These are phyloP conservation scores for Klebsormidium nitens DNA, from an alignment of 139 green algal species.

Conservation along the genomic window DNA sequence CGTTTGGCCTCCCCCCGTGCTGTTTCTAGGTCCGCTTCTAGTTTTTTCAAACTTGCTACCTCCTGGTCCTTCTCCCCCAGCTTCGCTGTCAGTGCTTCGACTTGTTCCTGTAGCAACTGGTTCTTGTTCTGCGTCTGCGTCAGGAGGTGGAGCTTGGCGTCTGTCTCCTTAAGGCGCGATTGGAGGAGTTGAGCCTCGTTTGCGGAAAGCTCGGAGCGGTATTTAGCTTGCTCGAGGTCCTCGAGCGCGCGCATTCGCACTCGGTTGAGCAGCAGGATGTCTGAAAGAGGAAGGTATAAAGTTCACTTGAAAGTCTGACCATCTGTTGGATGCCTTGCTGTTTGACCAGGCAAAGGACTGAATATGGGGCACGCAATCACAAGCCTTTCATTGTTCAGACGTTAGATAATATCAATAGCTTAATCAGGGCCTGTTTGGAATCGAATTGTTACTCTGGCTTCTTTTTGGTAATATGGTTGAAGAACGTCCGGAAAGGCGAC, in stretches of 20 bases:
- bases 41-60: no score
- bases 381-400: background rate
- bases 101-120: slow-evolving; percentile 22
- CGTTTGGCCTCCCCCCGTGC: no score
- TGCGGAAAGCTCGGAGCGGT: slow-evolving; percentile 15
- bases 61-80: slow-evolving; percentile 15
- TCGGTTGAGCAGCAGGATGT: slow-evolving; percentile 39
- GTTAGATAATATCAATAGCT: background rate
- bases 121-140: slow-evolving; percentile 19
- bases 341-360: background rate
- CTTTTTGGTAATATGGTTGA: no score
- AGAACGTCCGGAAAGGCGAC: background rate
- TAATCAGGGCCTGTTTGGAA: background rate
- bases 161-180: slow-evolving; percentile 15
- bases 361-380: background rate
- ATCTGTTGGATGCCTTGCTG: no score
- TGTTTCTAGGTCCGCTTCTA: no score
- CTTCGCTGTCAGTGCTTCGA: slow-evolving; percentile 21
- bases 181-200: slow-evolving; percentile 21
- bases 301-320: no score
- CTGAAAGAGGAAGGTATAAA: slow-evolving; percentile 13
- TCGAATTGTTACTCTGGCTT: no score
- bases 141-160: slow-evolving; percentile 28
- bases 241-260: slow-evolving; percentile 32
- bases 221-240: slow-evolving; percentile 17